These are phyloP conservation scores for Candida pini DNA, from an alignment of 805 yeast species.

Conservation along the genomic window DNA sequence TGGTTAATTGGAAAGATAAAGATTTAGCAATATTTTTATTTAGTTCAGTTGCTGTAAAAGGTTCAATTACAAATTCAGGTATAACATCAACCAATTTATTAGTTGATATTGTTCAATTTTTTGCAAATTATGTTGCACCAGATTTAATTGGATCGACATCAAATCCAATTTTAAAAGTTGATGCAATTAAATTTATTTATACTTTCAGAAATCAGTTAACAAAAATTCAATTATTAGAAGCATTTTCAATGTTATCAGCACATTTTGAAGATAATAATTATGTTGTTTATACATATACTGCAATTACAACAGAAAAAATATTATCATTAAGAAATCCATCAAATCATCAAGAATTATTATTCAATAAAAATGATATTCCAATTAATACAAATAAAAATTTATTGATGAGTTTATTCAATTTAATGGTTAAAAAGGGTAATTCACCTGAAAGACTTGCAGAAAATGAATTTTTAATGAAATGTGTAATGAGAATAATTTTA, in stretches of 20 bases:
- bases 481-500: constrained; percentile 75
- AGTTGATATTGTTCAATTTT: constrained; percentile 83
- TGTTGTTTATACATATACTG: constrained; percentile 89
- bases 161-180: constrained; percentile 80
- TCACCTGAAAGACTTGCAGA: constrained; percentile 91
- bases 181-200: constrained; percentile 87
- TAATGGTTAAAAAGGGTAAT: constrained; percentile 52
- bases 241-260: constrained; percentile 70
- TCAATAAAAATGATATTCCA: constrained; percentile 67
- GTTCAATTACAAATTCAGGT: constrained; percentile 80
- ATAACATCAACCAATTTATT: constrained; percentile 79
- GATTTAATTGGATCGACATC: constrained; percentile 59
- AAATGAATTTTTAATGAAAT: constrained; percentile 88
- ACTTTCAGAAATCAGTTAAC: constrained; percentile 90
- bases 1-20: constrained; percentile 71
- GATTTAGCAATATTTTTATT: constrained; percentile 84
- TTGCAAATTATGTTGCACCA: constrained; percentile 72
- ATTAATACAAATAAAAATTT: constrained; percentile 54
- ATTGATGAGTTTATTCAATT: constrained; percentile 57
- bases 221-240: constrained; percentile 71
- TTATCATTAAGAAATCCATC: constrained; percentile 64
- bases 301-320: constrained; percentile 87
- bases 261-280: constrained; percentile 63
- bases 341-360: constrained; percentile 53
- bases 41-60: constrained; percentile 87